These are phyloP conservation scores for Rubia occidens DNA, from an alignment of 305 asterid species.

Conservation along the genomic window DNA sequence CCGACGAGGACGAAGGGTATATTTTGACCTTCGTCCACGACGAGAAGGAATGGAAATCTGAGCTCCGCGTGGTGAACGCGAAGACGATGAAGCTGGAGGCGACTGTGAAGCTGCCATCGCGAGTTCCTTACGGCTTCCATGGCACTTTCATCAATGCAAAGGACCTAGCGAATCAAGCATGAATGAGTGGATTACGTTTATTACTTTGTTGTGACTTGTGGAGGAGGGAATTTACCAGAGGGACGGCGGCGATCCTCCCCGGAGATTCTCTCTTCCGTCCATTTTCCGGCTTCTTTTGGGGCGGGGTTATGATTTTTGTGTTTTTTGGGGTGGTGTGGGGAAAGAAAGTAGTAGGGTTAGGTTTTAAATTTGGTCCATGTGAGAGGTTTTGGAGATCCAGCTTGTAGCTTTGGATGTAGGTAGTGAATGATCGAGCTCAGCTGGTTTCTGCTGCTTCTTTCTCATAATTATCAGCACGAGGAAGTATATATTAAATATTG, in stretches of 20 bases:
- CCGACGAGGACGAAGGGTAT: conserved; percentile 66
- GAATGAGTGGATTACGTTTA: neutral
- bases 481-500: conserved; percentile 9
- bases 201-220: neutral
- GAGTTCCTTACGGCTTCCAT: conserved; percentile 90
- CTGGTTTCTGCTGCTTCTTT: conserved; percentile 50
- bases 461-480: conserved; percentile 32
- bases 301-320: neutral
- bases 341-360: neutral
- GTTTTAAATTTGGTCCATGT: conserved; percentile 20
- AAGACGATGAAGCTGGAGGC: conserved; percentile 57
- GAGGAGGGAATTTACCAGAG: conserved; percentile 58
- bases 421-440: conserved; percentile 60
- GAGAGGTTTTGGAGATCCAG: conserved; percentile 50
- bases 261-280: conserved; percentile 34
- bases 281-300: neutral
- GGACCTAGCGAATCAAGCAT: conserved; percentile 52
- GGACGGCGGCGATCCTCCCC: conserved; percentile 77
- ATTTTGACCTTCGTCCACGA: conserved; percentile 75
- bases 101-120: conserved; percentile 56
- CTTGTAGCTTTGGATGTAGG: conserved; percentile 69
- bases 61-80: conserved; percentile 69
- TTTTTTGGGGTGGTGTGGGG: neutral
- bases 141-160: conserved; percentile 63
- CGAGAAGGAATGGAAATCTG: conserved; percentile 64